phyloP scores from a whole-genome alignment of 495 filamentous ascomycete genomes.

The Hypomontagnella monticulosa region DNA sequence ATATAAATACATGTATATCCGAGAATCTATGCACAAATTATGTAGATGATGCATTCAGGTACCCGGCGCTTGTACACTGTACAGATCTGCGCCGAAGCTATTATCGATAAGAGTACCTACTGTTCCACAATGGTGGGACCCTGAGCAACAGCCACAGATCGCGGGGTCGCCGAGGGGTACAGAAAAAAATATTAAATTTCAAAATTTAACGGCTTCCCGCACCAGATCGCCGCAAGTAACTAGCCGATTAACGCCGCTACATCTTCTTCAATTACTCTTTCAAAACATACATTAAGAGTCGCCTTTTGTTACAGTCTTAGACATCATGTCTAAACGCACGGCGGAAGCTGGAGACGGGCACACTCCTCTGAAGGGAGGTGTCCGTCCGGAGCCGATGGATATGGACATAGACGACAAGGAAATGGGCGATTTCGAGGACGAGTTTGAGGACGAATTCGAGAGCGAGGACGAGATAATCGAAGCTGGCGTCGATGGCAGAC shows the following conservation, averaged over 20 bases:
- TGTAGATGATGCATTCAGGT: too few relatives aligned
- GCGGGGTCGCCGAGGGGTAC: conserved; percentile 40
- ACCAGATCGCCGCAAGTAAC: not conserved
- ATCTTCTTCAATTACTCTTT: conserved; percentile 1
- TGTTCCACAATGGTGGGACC: not conserved
- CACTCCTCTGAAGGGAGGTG: conserved; percentile 73
- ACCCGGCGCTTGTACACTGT: too few relatives aligned
- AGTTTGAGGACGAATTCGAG: conserved; percentile 96
- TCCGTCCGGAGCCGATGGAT: conserved; percentile 67
- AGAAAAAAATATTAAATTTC: conserved; percentile 25
- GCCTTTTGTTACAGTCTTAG: not conserved
- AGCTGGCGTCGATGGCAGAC: conserved; percentile 90
- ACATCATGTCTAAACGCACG: conserved; percentile 76
- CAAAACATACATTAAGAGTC: not conserved
- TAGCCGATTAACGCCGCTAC: not conserved
- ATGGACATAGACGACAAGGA: conserved; percentile 66
- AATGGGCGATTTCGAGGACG: conserved; percentile 92
- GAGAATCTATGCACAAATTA: too few relatives aligned
- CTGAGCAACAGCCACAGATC: conserved; percentile 41
- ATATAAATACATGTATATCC: too few relatives aligned
- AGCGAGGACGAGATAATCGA: conserved; percentile 96
- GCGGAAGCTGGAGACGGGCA: conserved; percentile 65
- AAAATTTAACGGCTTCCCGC: conserved; percentile 6
- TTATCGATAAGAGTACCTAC: not conserved
- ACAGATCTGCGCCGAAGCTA: not conserved